Evolutionary conservation across 352 stramenopile species (phyloP), one percentile per base, ranked within the genome.

Genomic region (Pythium rishiriense): DNA sequence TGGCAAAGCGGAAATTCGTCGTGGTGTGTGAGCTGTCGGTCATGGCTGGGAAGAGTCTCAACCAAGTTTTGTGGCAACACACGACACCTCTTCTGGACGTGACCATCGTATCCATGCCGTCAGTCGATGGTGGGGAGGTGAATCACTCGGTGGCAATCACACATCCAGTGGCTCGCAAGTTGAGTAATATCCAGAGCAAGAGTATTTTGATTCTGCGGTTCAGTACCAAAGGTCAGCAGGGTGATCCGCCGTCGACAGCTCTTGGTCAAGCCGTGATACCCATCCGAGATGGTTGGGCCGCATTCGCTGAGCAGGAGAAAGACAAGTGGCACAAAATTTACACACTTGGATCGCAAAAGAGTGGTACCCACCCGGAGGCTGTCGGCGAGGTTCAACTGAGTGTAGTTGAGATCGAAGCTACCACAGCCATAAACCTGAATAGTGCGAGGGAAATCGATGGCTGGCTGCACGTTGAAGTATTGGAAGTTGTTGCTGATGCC

Each of bases 251-350:
- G 19, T 37, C 33, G 24, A 58, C 17, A 0, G 22, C 15, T 11
- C 43, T 72, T 1, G 64, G 31, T 8, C 64, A 72, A 48, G 28
- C 51, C 3, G 58, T 72, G 0, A 17, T 67, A 4, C 37, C 52
- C 3, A 33, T 72, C 15, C 57, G 45, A 9, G 46, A 46, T 21
- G 58, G 58, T 0, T 72, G 64, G 64, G 17, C n/a, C 2, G n/a
- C 14, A 3, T 67, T 72, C 19, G 39, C 25, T 2, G 25, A 45
- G 21, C n/a, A 15, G 2, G 58, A 67, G 17, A 53, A 45, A 31
- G 43, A 58, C 26, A 56, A 54, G 17, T 66, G 57, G 64, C 64
- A 72, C 46, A 72, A 63, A 33, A 3, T 72, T 6, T 72, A 67
- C 37, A 29, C 50, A 3, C 17, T 58, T 1, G 25, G 43, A 1